A percentile compares a stretch with the other conserved stretches of the same genome.
Conservation (phyloP, 345 rosid genomes). For the Streptanthus diversifolius region DNA sequence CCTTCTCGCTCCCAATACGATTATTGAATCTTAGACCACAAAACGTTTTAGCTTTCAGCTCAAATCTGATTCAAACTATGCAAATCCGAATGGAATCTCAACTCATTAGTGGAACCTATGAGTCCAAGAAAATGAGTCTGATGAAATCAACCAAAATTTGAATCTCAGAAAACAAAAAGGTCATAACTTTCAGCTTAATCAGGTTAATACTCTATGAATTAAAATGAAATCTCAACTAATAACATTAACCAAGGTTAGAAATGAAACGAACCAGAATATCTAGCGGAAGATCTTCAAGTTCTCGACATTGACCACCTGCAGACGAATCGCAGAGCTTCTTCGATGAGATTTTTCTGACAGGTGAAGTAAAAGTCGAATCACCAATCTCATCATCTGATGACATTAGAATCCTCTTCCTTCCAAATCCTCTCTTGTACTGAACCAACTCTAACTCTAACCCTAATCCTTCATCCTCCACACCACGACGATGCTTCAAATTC, state of each 20-base stretch:
- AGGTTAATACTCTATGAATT: neutral
- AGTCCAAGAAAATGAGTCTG: neutral
- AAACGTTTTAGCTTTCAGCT: neutral
- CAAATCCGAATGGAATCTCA: neutral
- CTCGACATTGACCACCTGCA: constrained; percentile 28
- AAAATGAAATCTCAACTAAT: neutral
- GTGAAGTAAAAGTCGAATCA: constrained; percentile 20
- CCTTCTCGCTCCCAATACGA: neutral
- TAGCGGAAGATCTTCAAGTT: constrained; percentile 59
- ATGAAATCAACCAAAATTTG: neutral
- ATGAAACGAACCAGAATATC: constrained; percentile 63
- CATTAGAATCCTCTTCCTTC: constrained; percentile 65
- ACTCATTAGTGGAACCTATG: neutral
- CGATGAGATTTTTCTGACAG: constrained; percentile 26
- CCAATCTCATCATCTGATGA: constrained; percentile 33
- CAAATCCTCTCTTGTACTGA: constrained; percentile 51
- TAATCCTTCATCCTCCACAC: constrained; percentile 18
- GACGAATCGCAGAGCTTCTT: constrained; percentile 53
- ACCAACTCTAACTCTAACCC: constrained; percentile 47
- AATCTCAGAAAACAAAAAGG: constrained; percentile 1
- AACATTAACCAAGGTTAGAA: neutral
- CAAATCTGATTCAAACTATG: neutral
- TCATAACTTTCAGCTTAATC: neutral
- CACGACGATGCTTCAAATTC: constrained; percentile 27
- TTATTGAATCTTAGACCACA: neutral